These are phyloP conservation scores for Fusarium cyanostomum DNA, from an alignment of 2,329 filamentous ascomycete genomes.

Conservation along the genomic window DNA sequence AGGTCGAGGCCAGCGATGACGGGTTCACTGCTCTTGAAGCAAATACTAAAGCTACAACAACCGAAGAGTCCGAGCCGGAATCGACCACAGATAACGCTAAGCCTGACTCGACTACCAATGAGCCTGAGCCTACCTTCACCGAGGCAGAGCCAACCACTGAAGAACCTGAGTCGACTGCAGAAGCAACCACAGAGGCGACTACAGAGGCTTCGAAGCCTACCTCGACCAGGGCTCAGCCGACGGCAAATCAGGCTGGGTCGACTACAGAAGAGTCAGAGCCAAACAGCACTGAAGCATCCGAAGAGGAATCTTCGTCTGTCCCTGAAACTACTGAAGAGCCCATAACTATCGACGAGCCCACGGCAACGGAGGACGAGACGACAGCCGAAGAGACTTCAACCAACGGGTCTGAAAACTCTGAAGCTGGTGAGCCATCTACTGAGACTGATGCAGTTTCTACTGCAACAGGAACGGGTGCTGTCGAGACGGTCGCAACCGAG, in stretches of 20 bases:
- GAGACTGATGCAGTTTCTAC: conserved; percentile 22
- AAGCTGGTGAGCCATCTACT: conserved; percentile 30
- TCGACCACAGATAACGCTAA: conserved; percentile 5
- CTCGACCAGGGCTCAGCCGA: not conserved
- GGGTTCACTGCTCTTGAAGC: conserved; percentile 35
- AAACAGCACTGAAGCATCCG: conserved; percentile 10
- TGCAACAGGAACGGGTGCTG: conserved; percentile 15
- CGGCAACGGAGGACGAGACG: conserved; percentile 19
- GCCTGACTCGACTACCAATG: conserved; percentile 9
- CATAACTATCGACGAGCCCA: conserved; percentile 8
- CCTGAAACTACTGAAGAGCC: conserved; percentile 1
- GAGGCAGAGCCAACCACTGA: not conserved
- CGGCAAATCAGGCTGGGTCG: not conserved
- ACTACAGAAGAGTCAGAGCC: conserved; percentile 17
- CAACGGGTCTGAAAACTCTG: conserved; percentile 28
- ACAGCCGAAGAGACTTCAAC: conserved; percentile 34
- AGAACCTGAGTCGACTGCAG: not conserved
- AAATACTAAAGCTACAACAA: not conserved
- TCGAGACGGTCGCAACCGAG: conserved; percentile 5
- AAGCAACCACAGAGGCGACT: not conserved
- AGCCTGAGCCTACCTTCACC: conserved; percentile 1
- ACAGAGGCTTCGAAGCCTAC: conserved; percentile 4
- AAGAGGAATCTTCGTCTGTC: not conserved
- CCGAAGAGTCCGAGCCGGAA: conserved; percentile 10
- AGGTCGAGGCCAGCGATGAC: conserved; percentile 37